Percentiles rank a stretch among this genome's conserved stretches.
Conservation (phyloP, 2,329 filamentous ascomycete species). For the Aureobasidium sp. region DNA sequence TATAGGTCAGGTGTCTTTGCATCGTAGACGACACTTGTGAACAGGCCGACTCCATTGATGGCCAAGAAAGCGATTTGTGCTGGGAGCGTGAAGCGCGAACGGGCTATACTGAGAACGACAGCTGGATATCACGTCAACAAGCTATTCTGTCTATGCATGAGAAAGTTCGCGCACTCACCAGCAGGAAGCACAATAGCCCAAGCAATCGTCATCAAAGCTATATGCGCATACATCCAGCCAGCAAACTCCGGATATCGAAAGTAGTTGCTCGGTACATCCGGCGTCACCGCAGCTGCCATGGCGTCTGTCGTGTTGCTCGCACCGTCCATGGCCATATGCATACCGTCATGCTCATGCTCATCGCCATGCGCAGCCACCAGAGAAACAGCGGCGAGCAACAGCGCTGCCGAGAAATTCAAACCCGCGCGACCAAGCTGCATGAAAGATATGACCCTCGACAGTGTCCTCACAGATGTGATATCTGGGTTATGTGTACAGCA, state of each 20-base stretch:
- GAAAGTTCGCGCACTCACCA: conserved; percentile 49
- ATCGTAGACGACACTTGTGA: conserved; percentile 64
- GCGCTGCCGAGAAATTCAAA: conserved; percentile 25
- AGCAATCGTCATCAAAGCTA: conserved; percentile 60
- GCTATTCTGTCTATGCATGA: too few relatives aligned
- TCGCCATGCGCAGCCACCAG: conserved; percentile 37
- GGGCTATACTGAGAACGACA: conserved; percentile 78
- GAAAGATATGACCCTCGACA: not conserved
- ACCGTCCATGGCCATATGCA: conserved; percentile 25
- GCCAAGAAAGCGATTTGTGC: conserved; percentile 53
- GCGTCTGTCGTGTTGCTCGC: conserved; percentile 16
- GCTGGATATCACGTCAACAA: conserved; percentile 42
- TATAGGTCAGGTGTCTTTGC: conserved; percentile 74
- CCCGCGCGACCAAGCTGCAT: not conserved
- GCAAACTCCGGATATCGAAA: conserved; percentile 51
- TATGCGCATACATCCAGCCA: conserved; percentile 60
- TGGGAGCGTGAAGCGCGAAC: conserved; percentile 65
- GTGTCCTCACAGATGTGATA: too few relatives aligned
- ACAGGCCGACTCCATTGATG: conserved; percentile 48
- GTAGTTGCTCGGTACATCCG: conserved; percentile 42
- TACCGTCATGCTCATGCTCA: conserved; percentile 19
- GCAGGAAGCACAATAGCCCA: conserved; percentile 70
- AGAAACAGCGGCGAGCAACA: conserved; percentile 36
- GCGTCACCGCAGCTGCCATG: conserved; percentile 16
- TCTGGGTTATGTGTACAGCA: too few relatives aligned